These are phyloP conservation scores for Lonicera japonica DNA, from an alignment of 129 eudicot genomes.

Conservation along the genomic window DNA sequence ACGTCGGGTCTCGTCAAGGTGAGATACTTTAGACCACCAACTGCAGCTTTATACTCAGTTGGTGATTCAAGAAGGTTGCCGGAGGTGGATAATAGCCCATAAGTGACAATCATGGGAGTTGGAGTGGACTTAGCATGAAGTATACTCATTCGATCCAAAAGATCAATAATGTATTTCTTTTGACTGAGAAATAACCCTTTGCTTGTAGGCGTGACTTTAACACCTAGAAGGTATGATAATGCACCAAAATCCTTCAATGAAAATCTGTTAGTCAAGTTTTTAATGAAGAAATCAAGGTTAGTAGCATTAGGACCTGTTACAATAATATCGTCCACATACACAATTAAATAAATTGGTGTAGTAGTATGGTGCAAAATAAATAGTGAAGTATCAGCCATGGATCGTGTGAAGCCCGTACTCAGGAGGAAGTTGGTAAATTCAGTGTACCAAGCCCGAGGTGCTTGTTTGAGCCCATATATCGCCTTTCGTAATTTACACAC, in stretches of 20 bases:
- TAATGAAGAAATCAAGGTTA: no score
- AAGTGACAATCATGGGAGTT: not conserved
- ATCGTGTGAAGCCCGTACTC: not conserved
- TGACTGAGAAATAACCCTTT: no score
- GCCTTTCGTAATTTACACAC: not conserved
- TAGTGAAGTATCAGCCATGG: not conserved
- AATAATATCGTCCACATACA: no score
- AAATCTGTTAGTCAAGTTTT: no score
- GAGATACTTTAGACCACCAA: not conserved
- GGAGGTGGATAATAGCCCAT: not conserved
- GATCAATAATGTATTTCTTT: not conserved
- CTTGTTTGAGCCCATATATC: not conserved
- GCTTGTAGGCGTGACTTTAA: no score
- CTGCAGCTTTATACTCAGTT: no score
- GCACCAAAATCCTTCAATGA: conserved; percentile 1
- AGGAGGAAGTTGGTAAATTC: no score
- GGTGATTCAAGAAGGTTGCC: no score
- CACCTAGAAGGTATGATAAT: not conserved
- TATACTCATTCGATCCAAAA: not conserved
- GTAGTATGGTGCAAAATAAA: not conserved
- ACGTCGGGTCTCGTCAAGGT: not conserved
- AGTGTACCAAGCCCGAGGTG: no score
- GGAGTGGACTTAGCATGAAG: not conserved
- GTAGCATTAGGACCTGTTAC: no score
- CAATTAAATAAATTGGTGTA: no score